These are phyloP conservation scores for Rosa lucieae DNA, from an alignment of 306 rosid genomes.

Conservation along the genomic window DNA sequence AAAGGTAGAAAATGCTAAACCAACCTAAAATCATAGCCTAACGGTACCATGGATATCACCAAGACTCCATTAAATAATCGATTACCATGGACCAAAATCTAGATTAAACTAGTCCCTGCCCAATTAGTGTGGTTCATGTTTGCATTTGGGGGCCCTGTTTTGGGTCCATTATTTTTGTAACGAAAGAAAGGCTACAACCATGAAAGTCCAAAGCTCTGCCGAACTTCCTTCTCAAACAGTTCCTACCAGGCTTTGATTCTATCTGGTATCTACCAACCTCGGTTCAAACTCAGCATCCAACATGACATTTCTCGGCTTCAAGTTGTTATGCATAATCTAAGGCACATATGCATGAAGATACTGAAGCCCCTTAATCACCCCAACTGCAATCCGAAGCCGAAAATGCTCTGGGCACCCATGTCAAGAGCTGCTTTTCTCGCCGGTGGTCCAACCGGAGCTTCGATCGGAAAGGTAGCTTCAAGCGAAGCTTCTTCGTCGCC, in stretches of 20 bases:
- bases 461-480: too few species aligned
- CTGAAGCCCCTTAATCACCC: slow-evolving; percentile 92
- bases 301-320: slow-evolving; percentile 89
- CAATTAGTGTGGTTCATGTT: slow-evolving; percentile 32
- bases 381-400: slow-evolving; percentile 91
- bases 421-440: too few species aligned
- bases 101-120: background rate
- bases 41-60: too few species aligned
- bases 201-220: slow-evolving; percentile 15
- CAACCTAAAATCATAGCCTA: too few species aligned
- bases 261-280: slow-evolving; percentile 56
- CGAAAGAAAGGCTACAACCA: slow-evolving; percentile 13
- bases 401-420: background rate
- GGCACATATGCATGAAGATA: slow-evolving; percentile 86
- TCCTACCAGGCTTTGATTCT: slow-evolving; percentile 29
- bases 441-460: too few species aligned
- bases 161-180: slow-evolving; percentile 31
- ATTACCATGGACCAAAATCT: too few species aligned
- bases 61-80: too few species aligned
- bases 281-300: slow-evolving; percentile 88
- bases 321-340: slow-evolving; percentile 72
- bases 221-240: slow-evolving; percentile 20
- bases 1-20: too few species aligned
- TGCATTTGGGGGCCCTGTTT: background rate
- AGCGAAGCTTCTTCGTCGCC: too few species aligned